Conservation (phyloP, 257 asterid genomes). For the Solanum acaule region DNA sequence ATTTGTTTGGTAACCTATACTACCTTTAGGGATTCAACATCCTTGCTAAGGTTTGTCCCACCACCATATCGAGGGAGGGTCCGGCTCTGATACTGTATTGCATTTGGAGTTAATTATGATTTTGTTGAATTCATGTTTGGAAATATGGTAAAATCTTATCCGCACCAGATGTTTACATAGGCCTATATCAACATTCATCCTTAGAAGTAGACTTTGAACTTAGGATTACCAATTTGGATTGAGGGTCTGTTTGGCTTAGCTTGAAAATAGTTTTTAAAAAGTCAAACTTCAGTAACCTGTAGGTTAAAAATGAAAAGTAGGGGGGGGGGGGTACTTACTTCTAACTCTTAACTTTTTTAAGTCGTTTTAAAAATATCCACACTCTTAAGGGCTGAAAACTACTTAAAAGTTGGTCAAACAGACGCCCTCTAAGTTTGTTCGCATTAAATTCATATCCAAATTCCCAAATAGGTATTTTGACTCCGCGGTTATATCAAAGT, state of each 20-base stretch:
- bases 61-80: neutral
- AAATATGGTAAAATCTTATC: neutral
- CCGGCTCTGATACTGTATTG: neutral
- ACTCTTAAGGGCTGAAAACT: neutral
- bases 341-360: no score
- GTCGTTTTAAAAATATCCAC: no score
- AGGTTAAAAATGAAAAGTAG: neutral
- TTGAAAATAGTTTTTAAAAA: no score
- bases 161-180: neutral
- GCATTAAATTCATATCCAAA: neutral
- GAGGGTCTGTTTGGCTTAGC: neutral
- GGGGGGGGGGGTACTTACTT: no score
- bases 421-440: neutral
- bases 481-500: neutral
- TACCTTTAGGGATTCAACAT: neutral
- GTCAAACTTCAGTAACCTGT: neutral
- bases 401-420: no score
- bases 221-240: neutral
- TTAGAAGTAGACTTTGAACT: neutral
- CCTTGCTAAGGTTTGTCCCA: neutral
- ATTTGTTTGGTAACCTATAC: neutral
- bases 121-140: neutral
- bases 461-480: neutral
- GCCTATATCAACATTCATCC: neutral
- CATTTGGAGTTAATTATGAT: neutral